Evolutionary conservation across 345 rosid genomes (phyloP), one percentile per base, ranked within the genome.

Genomic region (Cardiospermum halicacabum): DNA sequence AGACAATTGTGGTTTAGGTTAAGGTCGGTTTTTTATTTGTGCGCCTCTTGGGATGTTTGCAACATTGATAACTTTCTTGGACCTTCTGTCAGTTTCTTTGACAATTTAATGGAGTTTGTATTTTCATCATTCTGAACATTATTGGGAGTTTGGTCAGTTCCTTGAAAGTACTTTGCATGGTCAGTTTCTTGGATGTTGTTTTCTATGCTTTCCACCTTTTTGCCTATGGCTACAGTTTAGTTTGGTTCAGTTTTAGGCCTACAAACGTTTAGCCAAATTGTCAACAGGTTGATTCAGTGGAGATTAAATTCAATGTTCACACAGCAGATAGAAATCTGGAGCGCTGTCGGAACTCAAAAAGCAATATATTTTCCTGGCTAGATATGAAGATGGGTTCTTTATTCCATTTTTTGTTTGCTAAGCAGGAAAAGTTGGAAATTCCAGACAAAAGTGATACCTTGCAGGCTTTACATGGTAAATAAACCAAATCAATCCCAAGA

Each of bases 401-500:
- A 56, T 75, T 69, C 75, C 68, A n/a, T 48, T 30, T 64, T 65
- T 71, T 63, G 64, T 58, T 53, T 53, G 61, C 56, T 3, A 26
- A 28, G 68, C 25, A 37, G 43, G 56, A 49, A 78, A 76, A 39
- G 68, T 62, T 69, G 56, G 53, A 72, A 65, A 60, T 74, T 68
- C 77, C 54, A 2, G 36, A 24, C 2, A 9, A 61, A 62, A 62
- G 60, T 19, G 26, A 57, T 59, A 56, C 49, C n/a, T 34, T 16
- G 48, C 18, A 13, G 13, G 54, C 40, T 49, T 25, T 27, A 42
- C 10, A 10, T 36, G 22, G 34, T 49, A 43, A 42, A 32, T 43
- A 34, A 25, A 27, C 10, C 11, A 31, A n/a, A n/a, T n/a, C n/a
- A n/a, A n/a, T n/a, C 25, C 45, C 40, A 51, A 25, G 34, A 40